Evolutionary conservation across 1,284 basidiomycete genomes (phyloP).

Genomic region (Microbotryum scabiosae): DNA sequence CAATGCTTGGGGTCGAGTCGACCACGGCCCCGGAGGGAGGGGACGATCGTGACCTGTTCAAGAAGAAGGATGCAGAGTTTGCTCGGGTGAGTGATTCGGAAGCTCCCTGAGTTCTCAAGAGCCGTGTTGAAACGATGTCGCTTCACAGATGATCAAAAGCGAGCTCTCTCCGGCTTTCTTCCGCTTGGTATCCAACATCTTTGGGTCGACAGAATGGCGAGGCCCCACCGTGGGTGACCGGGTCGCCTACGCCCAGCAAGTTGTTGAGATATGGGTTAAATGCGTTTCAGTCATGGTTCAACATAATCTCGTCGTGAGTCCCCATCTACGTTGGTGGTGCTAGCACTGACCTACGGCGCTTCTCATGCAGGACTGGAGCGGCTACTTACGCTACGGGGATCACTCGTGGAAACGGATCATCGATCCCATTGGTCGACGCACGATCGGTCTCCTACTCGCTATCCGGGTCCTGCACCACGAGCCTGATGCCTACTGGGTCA

Average conservation of each 20-base stretch:
- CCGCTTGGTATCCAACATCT: conserved; percentile 53
- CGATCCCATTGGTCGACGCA: conserved; percentile 50
- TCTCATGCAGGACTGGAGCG: conserved; percentile 54
- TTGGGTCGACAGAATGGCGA: conserved; percentile 34
- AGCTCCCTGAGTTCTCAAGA: neutral
- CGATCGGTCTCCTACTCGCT: conserved; percentile 63
- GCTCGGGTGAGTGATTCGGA: conserved; percentile 34
- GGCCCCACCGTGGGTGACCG: conserved; percentile 31
- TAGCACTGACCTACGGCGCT: neutral
- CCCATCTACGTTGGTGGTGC: neutral
- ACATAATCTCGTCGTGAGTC: conserved; percentile 49
- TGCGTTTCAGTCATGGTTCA: conserved; percentile 61
- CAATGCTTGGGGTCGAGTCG: conserved; percentile 46
- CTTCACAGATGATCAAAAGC: conserved; percentile 49
- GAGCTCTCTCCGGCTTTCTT: conserved; percentile 56
- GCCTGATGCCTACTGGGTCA: conserved; percentile 54
- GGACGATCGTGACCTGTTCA: conserved; percentile 9
- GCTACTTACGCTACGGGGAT: conserved; percentile 52
- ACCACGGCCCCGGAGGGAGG: neutral
- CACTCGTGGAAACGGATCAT: conserved; percentile 56
- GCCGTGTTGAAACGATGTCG: neutral
- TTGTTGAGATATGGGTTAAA: conserved; percentile 70
- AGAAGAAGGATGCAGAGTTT: conserved; percentile 36
- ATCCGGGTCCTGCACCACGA: conserved; percentile 57
- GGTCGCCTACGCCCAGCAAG: conserved; percentile 44